Conservation (phyloP, 2,329 filamentous ascomycete genomes). For the Laburnicola sp. region DNA sequence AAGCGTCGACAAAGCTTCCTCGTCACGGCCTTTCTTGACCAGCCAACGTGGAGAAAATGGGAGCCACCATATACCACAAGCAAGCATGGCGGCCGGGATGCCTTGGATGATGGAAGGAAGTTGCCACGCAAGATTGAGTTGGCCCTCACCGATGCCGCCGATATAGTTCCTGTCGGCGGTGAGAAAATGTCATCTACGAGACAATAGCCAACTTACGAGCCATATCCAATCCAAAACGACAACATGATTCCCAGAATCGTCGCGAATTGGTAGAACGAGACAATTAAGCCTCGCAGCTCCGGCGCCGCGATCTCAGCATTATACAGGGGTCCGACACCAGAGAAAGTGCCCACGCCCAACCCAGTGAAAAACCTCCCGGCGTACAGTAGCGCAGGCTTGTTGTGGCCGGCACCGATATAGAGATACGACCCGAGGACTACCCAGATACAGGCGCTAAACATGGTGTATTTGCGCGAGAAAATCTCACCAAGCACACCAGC, state of each 20-base stretch:
- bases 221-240: constrained; percentile 39
- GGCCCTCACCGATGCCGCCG: constrained; percentile 46
- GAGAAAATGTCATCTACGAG: constrained; percentile 42
- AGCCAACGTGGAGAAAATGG: constrained; percentile 34
- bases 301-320: constrained; percentile 46
- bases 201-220: constrained; percentile 28
- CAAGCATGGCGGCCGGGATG: constrained; percentile 29
- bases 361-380: constrained; percentile 57
- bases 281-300: constrained; percentile 32
- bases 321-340: constrained; percentile 52
- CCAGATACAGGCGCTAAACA: constrained; percentile 55
- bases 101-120: constrained; percentile 33
- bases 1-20: constrained; percentile 24
- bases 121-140: constrained; percentile 32
- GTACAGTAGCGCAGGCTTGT: constrained; percentile 50
- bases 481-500: constrained; percentile 55
- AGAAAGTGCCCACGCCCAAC: constrained; percentile 54
- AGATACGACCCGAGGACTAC: constrained; percentile 47
- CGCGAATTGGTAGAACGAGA: constrained; percentile 36
- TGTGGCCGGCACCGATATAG: constrained; percentile 49
- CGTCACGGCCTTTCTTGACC: constrained; percentile 31
- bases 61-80: constrained; percentile 31
- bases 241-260: constrained; percentile 39
- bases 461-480: constrained; percentile 57
- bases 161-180: constrained; percentile 38